phyloP scores from a whole-genome alignment of 495 filamentous ascomycete genomes.

The Copromyces sp. region DNA sequence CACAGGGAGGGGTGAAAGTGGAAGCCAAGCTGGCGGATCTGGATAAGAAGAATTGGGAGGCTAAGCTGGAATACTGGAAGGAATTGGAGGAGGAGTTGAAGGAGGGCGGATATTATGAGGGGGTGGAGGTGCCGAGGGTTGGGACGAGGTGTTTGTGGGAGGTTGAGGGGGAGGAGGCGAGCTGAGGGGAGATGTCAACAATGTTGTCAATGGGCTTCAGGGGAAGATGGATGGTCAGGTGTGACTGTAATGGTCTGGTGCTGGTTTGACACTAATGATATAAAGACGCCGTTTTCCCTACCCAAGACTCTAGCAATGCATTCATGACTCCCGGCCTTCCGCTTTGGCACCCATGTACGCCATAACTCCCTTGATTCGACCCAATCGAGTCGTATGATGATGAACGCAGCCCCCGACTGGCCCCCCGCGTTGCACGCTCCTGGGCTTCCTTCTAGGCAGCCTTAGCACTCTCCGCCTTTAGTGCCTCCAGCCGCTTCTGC shows the following conservation, averaged over 20 bases:
- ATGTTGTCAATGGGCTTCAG: background rate
- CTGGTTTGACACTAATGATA: background rate
- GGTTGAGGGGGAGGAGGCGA: background rate
- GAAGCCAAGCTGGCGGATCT: slow-evolving; percentile 78
- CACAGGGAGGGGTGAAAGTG: slow-evolving; percentile 26
- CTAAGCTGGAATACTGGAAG: slow-evolving; percentile 67
- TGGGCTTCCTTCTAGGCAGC: background rate
- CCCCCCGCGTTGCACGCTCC: background rate
- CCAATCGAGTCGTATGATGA: background rate
- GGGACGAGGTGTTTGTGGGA: slow-evolving; percentile 16
- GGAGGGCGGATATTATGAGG: slow-evolving; percentile 65
- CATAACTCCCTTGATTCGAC: background rate
- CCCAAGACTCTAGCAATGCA: background rate
- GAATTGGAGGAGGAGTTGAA: slow-evolving; percentile 51
- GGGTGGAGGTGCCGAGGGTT: slow-evolving; percentile 29
- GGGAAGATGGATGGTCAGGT: background rate
- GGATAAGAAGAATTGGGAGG: slow-evolving; percentile 68
- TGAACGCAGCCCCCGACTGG: background rate
- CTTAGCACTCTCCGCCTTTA: slow-evolving; percentile 27
- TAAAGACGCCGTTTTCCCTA: background rate
- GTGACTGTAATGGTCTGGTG: background rate
- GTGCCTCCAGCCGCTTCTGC: slow-evolving; percentile 37
- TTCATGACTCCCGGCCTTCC: background rate
- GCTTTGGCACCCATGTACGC: background rate
- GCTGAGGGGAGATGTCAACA: background rate